A percentile compares a stretch with the other conserved stretches of the same genome.
Conservation (phyloP, 2,329 filamentous ascomycete species). For the Diaporthe eres region DNA sequence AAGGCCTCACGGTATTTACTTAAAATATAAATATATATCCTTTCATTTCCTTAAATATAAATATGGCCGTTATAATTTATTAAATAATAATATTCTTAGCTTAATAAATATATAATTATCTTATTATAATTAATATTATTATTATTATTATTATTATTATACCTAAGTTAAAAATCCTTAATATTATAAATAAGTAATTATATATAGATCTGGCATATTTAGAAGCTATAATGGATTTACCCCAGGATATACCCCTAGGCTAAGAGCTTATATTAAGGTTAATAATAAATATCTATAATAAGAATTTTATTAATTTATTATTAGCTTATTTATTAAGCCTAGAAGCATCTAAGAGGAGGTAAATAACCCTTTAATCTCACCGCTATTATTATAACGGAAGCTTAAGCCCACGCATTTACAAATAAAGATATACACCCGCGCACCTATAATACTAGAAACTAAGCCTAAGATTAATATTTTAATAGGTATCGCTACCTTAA, state of each 20-base stretch:
- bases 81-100: background rate
- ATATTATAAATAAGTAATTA: background rate
- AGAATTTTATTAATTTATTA: background rate
- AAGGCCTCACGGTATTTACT: too few relatives aligned
- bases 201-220: background rate
- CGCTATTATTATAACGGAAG: background rate
- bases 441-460: background rate
- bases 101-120: background rate
- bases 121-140: background rate
- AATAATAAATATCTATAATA: background rate
- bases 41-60: too few relatives aligned
- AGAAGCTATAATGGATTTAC: background rate
- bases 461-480: background rate
- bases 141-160: background rate
- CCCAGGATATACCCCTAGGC: background rate
- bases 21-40: too few relatives aligned
- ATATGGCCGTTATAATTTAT: background rate
- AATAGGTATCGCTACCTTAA: background rate
- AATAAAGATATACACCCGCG: background rate
- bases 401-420: background rate
- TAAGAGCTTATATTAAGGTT: background rate
- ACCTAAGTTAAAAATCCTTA: background rate
- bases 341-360: background rate
- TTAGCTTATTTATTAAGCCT: background rate
- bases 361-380: background rate